Evolutionary conservation across 805 yeast species (phyloP).

Genomic region (Candida ulmi): DNA sequence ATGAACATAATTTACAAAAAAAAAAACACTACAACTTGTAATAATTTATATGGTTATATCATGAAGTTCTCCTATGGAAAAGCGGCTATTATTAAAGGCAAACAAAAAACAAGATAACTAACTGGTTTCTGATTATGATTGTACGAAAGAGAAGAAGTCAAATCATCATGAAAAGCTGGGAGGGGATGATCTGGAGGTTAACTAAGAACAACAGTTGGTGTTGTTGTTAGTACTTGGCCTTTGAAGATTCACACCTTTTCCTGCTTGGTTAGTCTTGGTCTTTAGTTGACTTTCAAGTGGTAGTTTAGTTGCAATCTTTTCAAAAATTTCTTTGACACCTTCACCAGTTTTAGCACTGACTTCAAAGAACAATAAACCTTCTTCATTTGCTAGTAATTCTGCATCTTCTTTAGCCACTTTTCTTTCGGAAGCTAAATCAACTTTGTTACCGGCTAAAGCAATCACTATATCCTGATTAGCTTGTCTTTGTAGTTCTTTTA

Average conservation of each 20-base stretch:
- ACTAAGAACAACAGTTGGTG: slow-evolving; percentile 34
- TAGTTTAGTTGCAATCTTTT: slow-evolving; percentile 42
- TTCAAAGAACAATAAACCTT: slow-evolving; percentile 43
- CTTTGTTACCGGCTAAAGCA: slow-evolving; percentile 72
- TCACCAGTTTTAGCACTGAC: slow-evolving; percentile 57
- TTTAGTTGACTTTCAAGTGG: slow-evolving; percentile 25
- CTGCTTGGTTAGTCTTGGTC: slow-evolving; percentile 10
- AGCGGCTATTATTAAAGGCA: too few relatives aligned
- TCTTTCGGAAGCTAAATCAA: slow-evolving; percentile 52
- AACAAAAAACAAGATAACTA: too few relatives aligned
- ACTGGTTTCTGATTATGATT: too few relatives aligned
- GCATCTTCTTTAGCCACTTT: slow-evolving; percentile 41
- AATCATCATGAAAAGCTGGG: too few relatives aligned
- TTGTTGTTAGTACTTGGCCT: slow-evolving; percentile 39
- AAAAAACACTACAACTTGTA: not conserved
- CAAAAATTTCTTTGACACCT: slow-evolving; percentile 42
- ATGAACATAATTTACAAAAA: not conserved
- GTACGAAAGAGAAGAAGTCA: too few relatives aligned
- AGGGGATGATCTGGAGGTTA: too few relatives aligned
- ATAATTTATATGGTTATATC: too few relatives aligned
- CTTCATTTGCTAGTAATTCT: slow-evolving; percentile 48
- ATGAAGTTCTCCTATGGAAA: not conserved
- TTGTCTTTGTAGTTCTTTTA: slow-evolving; percentile 66
- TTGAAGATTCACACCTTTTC: slow-evolving; percentile 30
- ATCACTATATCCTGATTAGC: slow-evolving; percentile 59